Conservation (phyloP, 2,329 filamentous ascomycete genomes). For the Sporothrix variecibatus region DNA sequence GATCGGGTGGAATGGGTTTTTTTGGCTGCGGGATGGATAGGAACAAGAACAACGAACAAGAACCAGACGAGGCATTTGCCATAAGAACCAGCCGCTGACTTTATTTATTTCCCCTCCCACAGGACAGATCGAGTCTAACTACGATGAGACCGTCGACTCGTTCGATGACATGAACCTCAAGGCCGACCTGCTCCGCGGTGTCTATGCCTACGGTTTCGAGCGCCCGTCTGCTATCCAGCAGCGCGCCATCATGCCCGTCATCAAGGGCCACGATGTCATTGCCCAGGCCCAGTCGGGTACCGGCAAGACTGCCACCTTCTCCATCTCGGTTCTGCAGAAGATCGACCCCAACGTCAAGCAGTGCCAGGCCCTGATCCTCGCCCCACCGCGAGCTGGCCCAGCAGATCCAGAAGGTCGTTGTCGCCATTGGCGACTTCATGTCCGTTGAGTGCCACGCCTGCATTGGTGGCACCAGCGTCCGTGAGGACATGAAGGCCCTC, state of each 20-base stretch:
- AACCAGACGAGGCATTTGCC: not conserved
- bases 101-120: conserved; percentile 34
- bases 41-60: not conserved
- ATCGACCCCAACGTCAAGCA: conserved; percentile 93
- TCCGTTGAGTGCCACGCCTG: conserved; percentile 98
- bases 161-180: conserved; percentile 99
- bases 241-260: conserved; percentile 99
- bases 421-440: conserved; percentile 99
- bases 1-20: not conserved
- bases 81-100: not conserved
- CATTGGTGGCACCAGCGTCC: conserved; percentile 96
- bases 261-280: conserved; percentile 99
- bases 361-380: conserved; percentile 97
- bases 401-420: conserved; percentile 99
- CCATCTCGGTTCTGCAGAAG: conserved; percentile 98
- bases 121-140: conserved; percentile 99
- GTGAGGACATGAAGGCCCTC: conserved; percentile 98
- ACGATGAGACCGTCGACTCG: conserved; percentile 98
- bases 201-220: conserved; percentile 99
- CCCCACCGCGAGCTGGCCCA: conserved; percentile 97
- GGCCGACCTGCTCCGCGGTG: conserved; percentile 94
- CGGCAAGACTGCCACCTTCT: conserved; percentile 99
- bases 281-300: conserved; percentile 99
- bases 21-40: not conserved
- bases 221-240: conserved; percentile 99